A percentile compares a stretch with the other conserved stretches of the same genome.
phyloP scores from a whole-genome alignment of 768 basidiomycete genomes.

The Arthromyces matolae region DNA sequence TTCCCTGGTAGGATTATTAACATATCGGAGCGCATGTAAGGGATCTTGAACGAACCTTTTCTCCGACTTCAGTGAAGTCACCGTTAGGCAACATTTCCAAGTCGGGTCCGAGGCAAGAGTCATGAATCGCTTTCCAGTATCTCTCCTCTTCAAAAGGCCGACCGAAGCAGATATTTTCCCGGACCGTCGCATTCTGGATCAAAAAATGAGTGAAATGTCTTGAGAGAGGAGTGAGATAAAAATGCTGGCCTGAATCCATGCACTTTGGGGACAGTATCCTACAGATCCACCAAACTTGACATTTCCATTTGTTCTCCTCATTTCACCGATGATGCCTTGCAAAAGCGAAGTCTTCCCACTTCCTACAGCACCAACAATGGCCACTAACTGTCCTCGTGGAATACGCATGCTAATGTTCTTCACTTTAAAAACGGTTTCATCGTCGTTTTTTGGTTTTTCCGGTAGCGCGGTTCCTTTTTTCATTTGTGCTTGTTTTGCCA shows the following conservation, averaged over 20 bases:
- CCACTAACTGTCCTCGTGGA: constrained; percentile 74
- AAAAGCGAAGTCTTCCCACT: constrained; percentile 67
- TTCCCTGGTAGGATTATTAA: constrained; percentile 45
- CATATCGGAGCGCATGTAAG: neutral
- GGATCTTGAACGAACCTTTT: constrained; percentile 38
- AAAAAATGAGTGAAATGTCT: constrained; percentile 3
- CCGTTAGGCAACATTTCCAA: constrained; percentile 72
- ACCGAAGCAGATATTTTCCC: constrained; percentile 90
- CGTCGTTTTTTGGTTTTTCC: constrained; percentile 24
- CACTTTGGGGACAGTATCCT: constrained; percentile 80
- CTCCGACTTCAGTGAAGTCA: constrained; percentile 82
- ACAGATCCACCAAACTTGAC: constrained; percentile 74
- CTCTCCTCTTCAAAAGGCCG: constrained; percentile 73
- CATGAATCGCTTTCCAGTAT: constrained; percentile 78
- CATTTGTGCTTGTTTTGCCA: constrained; percentile 23
- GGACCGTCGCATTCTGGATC: constrained; percentile 70
- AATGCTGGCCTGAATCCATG: constrained; percentile 87
- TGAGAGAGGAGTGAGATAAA: too few species aligned
- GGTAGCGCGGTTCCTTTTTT: constrained; percentile 25
- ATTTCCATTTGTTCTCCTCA: constrained; percentile 65
- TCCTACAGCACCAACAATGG: constrained; percentile 83
- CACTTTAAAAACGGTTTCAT: constrained; percentile 58
- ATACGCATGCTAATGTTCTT: constrained; percentile 61
- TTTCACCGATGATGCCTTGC: constrained; percentile 78
- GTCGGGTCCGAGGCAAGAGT: constrained; percentile 79